Base-by-base conservation (phyloP, 768 basidiomycete genomes). In the Amanita brunnescens region DNA sequence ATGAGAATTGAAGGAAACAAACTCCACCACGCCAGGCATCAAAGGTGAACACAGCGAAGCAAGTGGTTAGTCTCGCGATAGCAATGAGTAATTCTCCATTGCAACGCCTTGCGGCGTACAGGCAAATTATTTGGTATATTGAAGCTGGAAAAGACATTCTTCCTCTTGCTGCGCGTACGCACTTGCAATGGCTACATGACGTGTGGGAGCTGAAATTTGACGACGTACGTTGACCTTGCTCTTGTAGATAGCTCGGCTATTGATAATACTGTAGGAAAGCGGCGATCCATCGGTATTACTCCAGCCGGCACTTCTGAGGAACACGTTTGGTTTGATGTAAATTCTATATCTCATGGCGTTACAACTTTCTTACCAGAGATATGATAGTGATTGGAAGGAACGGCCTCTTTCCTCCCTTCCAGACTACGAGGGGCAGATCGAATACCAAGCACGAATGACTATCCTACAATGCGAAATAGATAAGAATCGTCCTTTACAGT, bases 121-220 rank as follows among this genome's bases (percentile, higher is more conserved):
- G 79, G 55, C 81, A 82, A 55, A 62, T 80, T n/a, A 35, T 74
- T 26, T 85, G 83, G 85, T 54, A 66, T 7, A 53, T 62, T 16
- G 69, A 74, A 24, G 67, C 66, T 5, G 62, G 56, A 26, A 58
- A 63, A 55, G 59, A 84, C 26, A 16, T 57, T 34, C 57, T 63
- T 13, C 58, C 69, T 16, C 46, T 68, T 14, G 43, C 71, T 16
- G 60, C 67, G 26, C 62, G 65, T 46, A 59, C 66, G 4, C 70
- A 75, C 48, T 67, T 70, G 32, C 66, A 72, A 52, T 81, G 81
- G 80, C 62, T 84, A 1, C 69, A 71, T 52, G 65, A 69, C 3
- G 44, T 83, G 2, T 85, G 81, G 81, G 62, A 61, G 18, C 44
- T 55, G 20, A 49, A 54, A 14, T 44, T 49, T 24, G 54, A 54